Percentiles rank a stretch among this genome's conserved stretches.
phyloP scores from a whole-genome alignment of 805 yeast species.

The Yarrowia deformans region DNA sequence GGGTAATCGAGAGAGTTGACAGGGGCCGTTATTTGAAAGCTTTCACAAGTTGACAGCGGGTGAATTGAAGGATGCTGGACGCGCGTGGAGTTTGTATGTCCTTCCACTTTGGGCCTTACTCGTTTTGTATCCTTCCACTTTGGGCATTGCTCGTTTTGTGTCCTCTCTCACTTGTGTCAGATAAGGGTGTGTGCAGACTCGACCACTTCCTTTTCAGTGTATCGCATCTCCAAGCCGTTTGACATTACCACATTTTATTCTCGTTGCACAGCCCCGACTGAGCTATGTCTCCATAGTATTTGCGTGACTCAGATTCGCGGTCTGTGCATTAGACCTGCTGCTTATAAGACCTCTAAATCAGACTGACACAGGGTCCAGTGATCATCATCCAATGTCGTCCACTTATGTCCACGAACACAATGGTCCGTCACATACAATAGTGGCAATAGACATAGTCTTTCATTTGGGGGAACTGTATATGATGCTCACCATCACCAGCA shows the following conservation, averaged over 20 bases:
- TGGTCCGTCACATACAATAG: not conserved
- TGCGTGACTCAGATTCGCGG: not conserved
- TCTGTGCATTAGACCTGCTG: constrained; percentile 1
- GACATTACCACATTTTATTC: too few species aligned
- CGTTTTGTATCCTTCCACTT: too few species aligned
- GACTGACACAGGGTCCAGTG: constrained; percentile 23
- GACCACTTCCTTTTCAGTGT: too few species aligned
- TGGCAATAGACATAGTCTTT: constrained; percentile 11
- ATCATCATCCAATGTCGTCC: constrained; percentile 6
- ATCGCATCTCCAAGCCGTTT: too few species aligned
- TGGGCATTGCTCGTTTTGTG: too few species aligned
- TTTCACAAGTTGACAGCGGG: not conserved
- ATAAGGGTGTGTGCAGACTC: too few species aligned
- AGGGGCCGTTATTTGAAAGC: not conserved
- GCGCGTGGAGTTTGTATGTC: too few species aligned
- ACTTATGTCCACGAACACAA: constrained; percentile 14
- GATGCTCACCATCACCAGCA: too few species aligned
- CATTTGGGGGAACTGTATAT: constrained; percentile 1
- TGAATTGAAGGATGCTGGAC: not conserved
- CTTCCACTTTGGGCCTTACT: too few species aligned
- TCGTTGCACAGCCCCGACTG: too few species aligned
- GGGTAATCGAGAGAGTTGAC: not conserved
- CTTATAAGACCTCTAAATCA: not conserved
- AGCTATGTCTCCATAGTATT: not conserved
- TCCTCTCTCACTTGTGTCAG: too few species aligned